Evolutionary conservation across 805 yeast species (phyloP).

Genomic region (Vanderwaltozyma tropicalis): DNA sequence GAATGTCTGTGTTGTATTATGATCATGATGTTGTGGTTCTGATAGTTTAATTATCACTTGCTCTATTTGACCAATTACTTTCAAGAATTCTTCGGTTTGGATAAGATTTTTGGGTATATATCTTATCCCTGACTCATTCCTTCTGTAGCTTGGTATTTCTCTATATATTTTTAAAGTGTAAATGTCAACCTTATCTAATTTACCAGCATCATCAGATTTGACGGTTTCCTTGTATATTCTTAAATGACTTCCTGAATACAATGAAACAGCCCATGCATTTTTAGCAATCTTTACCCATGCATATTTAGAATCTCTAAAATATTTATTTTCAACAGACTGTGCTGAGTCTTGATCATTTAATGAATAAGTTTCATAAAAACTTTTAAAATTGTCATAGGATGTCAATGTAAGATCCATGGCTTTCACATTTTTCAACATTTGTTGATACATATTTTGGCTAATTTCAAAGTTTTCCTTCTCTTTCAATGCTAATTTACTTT

Average conservation of each 20-base stretch:
- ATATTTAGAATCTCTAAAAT: slow-evolving; percentile 19
- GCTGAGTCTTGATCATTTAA: not conserved
- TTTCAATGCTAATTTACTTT: slow-evolving; percentile 3
- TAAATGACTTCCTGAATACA: slow-evolving; percentile 12
- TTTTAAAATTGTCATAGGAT: slow-evolving; percentile 32
- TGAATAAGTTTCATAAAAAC: slow-evolving; percentile 15
- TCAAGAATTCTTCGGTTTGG: slow-evolving; percentile 3
- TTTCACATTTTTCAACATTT: slow-evolving; percentile 9
- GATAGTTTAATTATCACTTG: slow-evolving; percentile 13
- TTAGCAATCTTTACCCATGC: slow-evolving; percentile 29
- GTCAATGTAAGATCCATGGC: slow-evolving; percentile 28
- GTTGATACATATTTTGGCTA: slow-evolving; percentile 6
- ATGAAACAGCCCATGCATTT: slow-evolving; percentile 26
- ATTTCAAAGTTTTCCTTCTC: slow-evolving; percentile 5
- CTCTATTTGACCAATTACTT: slow-evolving; percentile 15
- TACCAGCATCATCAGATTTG: slow-evolving; percentile 4
- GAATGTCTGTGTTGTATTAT: not conserved
- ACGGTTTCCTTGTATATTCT: slow-evolving; percentile 20
- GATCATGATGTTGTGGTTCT: slow-evolving; percentile 2
- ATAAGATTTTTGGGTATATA: slow-evolving; percentile 9
- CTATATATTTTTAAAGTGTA: slow-evolving; percentile 13
- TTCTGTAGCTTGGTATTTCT: slow-evolving; percentile 13
- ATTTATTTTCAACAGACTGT: slow-evolving; percentile 6
- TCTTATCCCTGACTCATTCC: slow-evolving; percentile 6
- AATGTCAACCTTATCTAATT: not conserved